Evolutionary conservation across 1,284 basidiomycete species (phyloP).

Genomic region (Melampsora americana): DNA sequence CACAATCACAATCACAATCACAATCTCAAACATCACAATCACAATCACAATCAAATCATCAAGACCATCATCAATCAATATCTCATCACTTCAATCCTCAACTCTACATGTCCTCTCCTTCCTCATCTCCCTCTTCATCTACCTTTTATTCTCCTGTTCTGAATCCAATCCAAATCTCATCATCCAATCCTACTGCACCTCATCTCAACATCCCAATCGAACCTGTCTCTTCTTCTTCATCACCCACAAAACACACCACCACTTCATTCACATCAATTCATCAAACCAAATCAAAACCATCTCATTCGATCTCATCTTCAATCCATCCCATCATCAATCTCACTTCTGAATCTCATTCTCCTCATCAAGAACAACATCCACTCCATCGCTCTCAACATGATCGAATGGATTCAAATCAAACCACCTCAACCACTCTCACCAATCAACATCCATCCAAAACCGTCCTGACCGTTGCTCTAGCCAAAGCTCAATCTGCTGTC

Average conservation of each 20-base stretch:
- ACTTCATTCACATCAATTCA: neutral
- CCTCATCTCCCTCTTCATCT: neutral
- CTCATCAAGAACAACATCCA: neutral
- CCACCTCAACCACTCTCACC: conserved; percentile 39
- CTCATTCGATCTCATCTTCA: neutral
- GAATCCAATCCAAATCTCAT: too few relatives aligned
- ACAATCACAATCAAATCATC: too few relatives aligned
- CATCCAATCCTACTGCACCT: too few relatives aligned
- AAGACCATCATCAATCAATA: too few relatives aligned
- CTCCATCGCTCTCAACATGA: neutral
- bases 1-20: too few relatives aligned
- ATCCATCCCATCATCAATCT: neutral
- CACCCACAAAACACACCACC: neutral
- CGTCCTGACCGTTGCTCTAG: conserved; percentile 55
- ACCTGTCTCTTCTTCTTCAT: too few relatives aligned
- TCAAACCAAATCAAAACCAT: neutral
- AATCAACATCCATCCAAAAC: conserved; percentile 50
- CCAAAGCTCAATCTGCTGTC: conserved; percentile 56
- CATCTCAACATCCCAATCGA: too few relatives aligned
- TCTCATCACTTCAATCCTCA: neutral
- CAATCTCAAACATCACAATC: too few relatives aligned
- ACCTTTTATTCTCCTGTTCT: neutral
- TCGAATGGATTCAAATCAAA: neutral
- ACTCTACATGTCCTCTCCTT: neutral
- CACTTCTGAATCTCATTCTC: neutral